Base-by-base conservation (phyloP, 2,329 filamentous ascomycete species). In the Botrytis byssoidea region DNA sequence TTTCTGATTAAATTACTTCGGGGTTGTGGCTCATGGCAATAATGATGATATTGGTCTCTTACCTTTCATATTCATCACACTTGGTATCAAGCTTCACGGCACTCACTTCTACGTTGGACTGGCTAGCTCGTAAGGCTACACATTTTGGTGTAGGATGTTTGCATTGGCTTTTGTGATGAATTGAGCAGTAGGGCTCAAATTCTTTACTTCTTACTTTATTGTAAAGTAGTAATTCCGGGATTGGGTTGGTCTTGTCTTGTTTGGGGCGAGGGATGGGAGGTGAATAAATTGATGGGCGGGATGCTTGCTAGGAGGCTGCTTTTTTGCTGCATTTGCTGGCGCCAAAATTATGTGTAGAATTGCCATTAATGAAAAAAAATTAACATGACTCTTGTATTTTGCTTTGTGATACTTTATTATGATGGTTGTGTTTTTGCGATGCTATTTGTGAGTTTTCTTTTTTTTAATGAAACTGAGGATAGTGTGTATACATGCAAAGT, bases 321-420 rank as follows among this genome's bases (percentile, higher is more conserved):
- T n/a, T 48, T 48, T 63, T 59, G 18, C 25, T n/a, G 66, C 66
- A 68, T 68, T 68, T 68, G 16, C 51, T 32, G n/a, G 66, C 37
- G 66, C n/a, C 18, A 20, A 42, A 32, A 57, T 57, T 18, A 68
- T 68, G 48, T 68, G 66, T 68, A 68, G 66, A 66, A 68, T 57
- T 68, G n/a, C 48, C n/a, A 42, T 22, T 42, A 68, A 68, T 68
- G 48, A 57, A 57, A 10, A 57, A 25, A 22, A 6, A 25, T 42
- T 32, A 32, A 42, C 40, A 42, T 25, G 35, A 32, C 1, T 32
- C 29, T 57, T 57, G 66, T 8, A 12, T 8, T 7, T 55, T 29
- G 29, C 22, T 29, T 57, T 25, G 66, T 42, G 35, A 57, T 14
- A 1, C 1, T 68, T 2, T 20, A 5, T 29, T 51, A 22, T 55